A percentile compares a stretch with the other conserved stretches of the same genome.
Evolutionary conservation across 2,329 filamentous ascomycete genomes (phyloP).

Genomic region (Nemania abortiva): DNA sequence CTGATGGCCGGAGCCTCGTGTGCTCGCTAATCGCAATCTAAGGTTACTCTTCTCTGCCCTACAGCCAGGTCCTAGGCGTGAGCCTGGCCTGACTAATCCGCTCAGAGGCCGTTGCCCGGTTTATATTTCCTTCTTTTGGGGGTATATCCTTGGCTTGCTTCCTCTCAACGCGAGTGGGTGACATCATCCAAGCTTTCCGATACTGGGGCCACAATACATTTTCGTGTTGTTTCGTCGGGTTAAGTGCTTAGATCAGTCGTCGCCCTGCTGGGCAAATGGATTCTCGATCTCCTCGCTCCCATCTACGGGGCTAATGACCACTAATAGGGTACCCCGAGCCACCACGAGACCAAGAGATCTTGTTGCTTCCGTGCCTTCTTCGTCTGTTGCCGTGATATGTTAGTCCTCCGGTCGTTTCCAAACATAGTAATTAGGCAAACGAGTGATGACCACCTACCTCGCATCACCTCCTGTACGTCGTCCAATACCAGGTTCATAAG

Average conservation of each 20-base stretch:
- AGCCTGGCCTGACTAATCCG: background rate
- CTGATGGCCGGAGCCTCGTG: background rate
- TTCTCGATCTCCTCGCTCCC: conserved; percentile 97
- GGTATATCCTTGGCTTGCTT: conserved; percentile 13
- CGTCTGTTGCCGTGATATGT: conserved; percentile 70
- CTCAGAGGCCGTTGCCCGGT: background rate
- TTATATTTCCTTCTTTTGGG: conserved; percentile 8
- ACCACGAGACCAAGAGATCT: conserved; percentile 88
- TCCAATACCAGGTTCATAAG: conserved; percentile 98
- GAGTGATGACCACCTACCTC: conserved; percentile 69
- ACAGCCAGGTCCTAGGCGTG: background rate
- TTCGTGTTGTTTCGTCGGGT: conserved; percentile 10
- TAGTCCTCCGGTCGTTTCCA: conserved; percentile 8
- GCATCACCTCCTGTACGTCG: conserved; percentile 89
- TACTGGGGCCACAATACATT: background rate
- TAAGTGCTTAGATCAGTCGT: conserved; percentile 59
- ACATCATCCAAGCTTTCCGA: conserved; percentile 1
- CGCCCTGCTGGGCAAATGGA: conserved; percentile 83
- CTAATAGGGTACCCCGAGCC: conserved; percentile 90
- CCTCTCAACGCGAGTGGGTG: background rate
- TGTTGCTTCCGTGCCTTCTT: conserved; percentile 88
- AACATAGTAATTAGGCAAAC: background rate
- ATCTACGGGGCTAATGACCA: conserved; percentile 91
- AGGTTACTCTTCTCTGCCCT: background rate
- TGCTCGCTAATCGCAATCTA: conserved; percentile 7